These are phyloP conservation scores for Saccharomycopsis selenospora DNA, from an alignment of 805 yeast genomes.

Conservation along the genomic window DNA sequence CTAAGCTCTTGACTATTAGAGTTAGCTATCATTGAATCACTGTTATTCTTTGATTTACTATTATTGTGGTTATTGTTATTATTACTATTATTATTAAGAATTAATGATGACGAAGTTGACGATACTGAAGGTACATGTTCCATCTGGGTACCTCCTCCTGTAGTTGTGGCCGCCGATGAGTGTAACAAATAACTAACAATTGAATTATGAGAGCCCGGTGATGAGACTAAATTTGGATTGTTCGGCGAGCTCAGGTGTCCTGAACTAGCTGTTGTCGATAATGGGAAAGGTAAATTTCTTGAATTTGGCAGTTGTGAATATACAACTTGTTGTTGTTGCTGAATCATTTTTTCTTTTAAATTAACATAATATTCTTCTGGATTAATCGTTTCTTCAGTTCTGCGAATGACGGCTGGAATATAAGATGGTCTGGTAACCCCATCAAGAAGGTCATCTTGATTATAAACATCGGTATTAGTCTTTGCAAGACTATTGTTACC, in stretches of 20 bases:
- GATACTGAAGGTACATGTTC: too few species aligned
- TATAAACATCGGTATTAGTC: neutral
- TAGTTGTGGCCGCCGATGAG: neutral
- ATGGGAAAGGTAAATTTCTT: neutral
- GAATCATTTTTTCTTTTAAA: conserved; percentile 9
- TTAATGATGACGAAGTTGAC: neutral
- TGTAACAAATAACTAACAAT: conserved; percentile 4
- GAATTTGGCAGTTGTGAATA: neutral
- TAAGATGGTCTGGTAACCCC: conserved; percentile 44
- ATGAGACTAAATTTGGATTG: neutral
- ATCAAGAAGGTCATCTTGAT: conserved; percentile 18
- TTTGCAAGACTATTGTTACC: neutral
- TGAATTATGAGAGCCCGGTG: conserved; percentile 1
- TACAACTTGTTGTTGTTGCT: conserved; percentile 7
- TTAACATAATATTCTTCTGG: conserved; percentile 14
- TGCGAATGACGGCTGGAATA: conserved; percentile 50
- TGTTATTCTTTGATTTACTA: neutral
- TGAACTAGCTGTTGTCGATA: neutral
- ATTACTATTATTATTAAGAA: neutral
- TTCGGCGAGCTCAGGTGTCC: neutral
- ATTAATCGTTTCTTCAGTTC: conserved; percentile 18
- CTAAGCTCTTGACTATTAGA: too few species aligned
- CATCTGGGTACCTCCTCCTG: neutral
- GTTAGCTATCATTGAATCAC: too few species aligned
- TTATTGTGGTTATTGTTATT: neutral